These are phyloP conservation scores for Claviceps quebecensis DNA, from an alignment of 2,329 filamentous ascomycete genomes.

Conservation along the genomic window DNA sequence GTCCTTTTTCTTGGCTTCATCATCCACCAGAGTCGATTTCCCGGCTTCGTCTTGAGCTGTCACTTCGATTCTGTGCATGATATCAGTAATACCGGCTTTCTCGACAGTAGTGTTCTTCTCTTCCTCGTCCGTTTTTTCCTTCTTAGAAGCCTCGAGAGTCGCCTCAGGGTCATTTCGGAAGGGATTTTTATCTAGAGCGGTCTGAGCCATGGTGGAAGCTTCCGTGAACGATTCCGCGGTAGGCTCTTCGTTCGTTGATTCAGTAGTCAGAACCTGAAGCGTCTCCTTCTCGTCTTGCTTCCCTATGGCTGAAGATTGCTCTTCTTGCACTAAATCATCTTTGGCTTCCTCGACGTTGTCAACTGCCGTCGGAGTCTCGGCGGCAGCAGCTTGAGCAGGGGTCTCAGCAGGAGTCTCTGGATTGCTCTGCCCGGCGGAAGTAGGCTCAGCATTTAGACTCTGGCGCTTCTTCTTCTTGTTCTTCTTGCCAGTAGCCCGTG, in stretches of 20 bases:
- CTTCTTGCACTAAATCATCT: neutral
- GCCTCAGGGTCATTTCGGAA: neutral
- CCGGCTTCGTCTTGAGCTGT: neutral
- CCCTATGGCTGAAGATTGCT: conserved; percentile 1
- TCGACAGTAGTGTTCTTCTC: conserved; percentile 8
- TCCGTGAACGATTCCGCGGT: neutral
- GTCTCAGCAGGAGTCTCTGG: neutral
- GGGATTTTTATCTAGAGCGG: neutral
- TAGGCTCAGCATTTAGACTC: conserved; percentile 1
- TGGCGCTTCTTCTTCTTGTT: conserved; percentile 8
- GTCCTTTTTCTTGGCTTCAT: neutral
- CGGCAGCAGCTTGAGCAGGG: neutral
- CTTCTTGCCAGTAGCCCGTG: conserved; percentile 7
- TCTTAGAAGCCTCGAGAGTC: conserved; percentile 3
- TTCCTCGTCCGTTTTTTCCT: conserved; percentile 7
- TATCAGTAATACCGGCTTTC: neutral
- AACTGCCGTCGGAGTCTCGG: neutral
- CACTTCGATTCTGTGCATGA: neutral
- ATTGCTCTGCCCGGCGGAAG: neutral
- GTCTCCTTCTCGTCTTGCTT: conserved; percentile 9
- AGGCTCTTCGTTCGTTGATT: neutral
- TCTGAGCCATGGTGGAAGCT: neutral
- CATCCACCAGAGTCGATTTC: neutral
- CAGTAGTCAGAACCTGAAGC: conserved; percentile 1
- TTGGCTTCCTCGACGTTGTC: neutral